Evolutionary conservation across 371 early-diverging fungal species (phyloP).

Genomic region (Mucor racemosus): DNA sequence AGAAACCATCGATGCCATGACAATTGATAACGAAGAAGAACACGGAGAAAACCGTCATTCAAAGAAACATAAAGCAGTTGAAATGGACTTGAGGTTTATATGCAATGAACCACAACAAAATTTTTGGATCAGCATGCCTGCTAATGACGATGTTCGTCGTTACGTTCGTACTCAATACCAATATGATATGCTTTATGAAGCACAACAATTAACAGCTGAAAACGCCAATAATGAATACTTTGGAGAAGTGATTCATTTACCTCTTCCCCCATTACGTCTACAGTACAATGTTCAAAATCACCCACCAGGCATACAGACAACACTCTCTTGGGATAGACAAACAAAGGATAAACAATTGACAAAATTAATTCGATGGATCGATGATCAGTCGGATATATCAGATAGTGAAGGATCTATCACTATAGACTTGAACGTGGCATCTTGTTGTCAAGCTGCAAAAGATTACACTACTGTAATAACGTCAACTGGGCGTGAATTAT

Average conservation of each 20-base stretch:
- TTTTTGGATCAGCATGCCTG: background rate
- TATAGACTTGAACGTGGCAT: background rate
- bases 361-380: constrained; percentile 11
- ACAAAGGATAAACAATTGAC: constrained; percentile 30
- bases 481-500: background rate
- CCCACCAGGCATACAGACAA: background rate
- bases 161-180: background rate
- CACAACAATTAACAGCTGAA: background rate
- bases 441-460: constrained; percentile 6
- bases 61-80: background rate
- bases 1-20: background rate
- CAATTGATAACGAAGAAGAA: background rate
- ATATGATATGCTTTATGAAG: background rate
- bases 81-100: constrained; percentile 17
- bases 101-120: background rate
- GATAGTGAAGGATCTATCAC: background rate
- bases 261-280: background rate
- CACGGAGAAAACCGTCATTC: background rate
- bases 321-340: background rate
- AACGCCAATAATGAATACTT: background rate
- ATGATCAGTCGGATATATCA: constrained; percentile 14
- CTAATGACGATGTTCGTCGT: background rate
- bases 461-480: background rate
- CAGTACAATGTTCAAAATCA: background rate
- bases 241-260: background rate